Conservation (phyloP, 228 moss, liverwort and hornwort species). For the Sphagnum fallax region DNA sequence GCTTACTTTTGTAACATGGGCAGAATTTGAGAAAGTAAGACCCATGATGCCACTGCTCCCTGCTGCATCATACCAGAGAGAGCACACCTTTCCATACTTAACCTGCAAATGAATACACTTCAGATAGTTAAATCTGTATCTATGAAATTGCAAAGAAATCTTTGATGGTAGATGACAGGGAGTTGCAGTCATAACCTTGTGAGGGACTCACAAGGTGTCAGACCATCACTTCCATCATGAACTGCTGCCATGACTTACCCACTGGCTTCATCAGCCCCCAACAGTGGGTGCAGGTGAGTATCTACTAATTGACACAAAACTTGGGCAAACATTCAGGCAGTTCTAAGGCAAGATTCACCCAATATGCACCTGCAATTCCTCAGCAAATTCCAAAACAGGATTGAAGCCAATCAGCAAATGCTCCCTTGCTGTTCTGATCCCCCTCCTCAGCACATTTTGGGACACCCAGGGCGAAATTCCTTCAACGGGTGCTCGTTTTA, state of each 20-base stretch:
- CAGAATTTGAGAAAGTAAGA: constrained; percentile 34
- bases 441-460: constrained; percentile 29
- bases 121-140: not conserved
- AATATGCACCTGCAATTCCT: constrained; percentile 49
- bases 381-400: constrained; percentile 64
- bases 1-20: constrained; percentile 27
- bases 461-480: constrained; percentile 28
- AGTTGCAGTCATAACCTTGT: not conserved
- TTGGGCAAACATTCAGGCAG: not conserved
- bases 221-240: not conserved
- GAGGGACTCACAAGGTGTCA: too few relatives aligned
- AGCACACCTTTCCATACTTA: constrained; percentile 39
- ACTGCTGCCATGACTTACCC: not conserved
- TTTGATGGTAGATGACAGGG: not conserved
- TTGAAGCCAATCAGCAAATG: constrained; percentile 73
- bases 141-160: not conserved
- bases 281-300: too few relatives aligned
- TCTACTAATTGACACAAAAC: too few relatives aligned
- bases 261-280: not conserved
- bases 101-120: constrained; percentile 13
- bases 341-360: not conserved
- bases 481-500: constrained; percentile 14
- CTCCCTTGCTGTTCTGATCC: constrained; percentile 45
- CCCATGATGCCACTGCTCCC: constrained; percentile 61
- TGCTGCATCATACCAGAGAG: constrained; percentile 58